These are phyloP conservation scores for Ophiostoma ips DNA, from an alignment of 2,329 filamentous ascomycete genomes.

Conservation along the genomic window DNA sequence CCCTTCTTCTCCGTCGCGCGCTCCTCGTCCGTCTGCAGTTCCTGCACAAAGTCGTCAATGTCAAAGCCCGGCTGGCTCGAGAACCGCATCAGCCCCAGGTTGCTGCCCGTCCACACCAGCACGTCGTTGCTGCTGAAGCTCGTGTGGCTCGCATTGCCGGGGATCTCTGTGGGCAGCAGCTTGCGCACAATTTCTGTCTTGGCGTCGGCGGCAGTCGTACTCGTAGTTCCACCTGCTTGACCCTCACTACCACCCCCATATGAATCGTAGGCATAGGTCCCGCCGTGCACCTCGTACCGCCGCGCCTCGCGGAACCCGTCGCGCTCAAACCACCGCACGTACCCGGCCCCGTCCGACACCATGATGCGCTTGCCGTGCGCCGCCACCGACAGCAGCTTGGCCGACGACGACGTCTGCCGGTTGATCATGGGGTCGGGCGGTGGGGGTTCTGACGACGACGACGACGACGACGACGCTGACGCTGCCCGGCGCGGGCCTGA, in stretches of 20 bases:
- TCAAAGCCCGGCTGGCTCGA: constrained; percentile 35
- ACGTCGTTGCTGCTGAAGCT: constrained; percentile 48
- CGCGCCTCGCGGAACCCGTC: constrained; percentile 56
- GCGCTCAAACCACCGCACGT: constrained; percentile 80
- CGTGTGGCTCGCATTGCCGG: constrained; percentile 14
- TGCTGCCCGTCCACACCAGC: constrained; percentile 78
- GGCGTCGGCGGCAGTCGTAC: too few relatives aligned
- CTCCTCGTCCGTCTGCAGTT: constrained; percentile 30
- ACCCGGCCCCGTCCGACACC: constrained; percentile 70
- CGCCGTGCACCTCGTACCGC: constrained; percentile 31
- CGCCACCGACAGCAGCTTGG: constrained; percentile 68
- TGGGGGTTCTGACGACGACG: neutral
- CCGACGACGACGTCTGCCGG: constrained; percentile 65
- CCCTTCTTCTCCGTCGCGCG: constrained; percentile 40
- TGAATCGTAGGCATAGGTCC: constrained; percentile 15
- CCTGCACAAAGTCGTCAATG: constrained; percentile 36
- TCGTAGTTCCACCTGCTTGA: neutral
- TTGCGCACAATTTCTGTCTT: constrained; percentile 68
- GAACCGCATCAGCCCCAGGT: constrained; percentile 58
- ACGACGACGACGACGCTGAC: neutral
- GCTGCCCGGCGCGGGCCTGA: constrained; percentile 28
- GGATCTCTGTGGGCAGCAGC: constrained; percentile 46
- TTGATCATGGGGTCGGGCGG: constrained; percentile 45
- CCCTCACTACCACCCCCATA: constrained; percentile 28
- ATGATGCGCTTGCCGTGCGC: constrained; percentile 73